Conservation (phyloP, 495 filamentous ascomycete species). For the Trichocladium antarcticum region DNA sequence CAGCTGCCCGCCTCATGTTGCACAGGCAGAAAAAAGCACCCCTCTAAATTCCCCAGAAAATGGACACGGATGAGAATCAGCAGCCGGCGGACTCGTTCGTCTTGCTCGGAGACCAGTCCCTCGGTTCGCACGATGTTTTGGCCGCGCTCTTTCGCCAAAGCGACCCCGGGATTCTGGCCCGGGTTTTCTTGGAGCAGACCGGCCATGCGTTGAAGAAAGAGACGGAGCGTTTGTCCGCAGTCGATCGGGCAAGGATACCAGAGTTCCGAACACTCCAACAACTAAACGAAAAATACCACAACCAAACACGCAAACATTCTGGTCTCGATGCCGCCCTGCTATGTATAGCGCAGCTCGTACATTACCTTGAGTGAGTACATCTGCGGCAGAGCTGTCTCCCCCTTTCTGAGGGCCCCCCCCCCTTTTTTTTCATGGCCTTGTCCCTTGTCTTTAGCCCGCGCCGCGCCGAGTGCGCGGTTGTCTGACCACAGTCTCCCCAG, state of each 20-base stretch:
- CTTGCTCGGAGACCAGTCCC: conserved; percentile 72
- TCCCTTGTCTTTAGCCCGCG: too few relatives aligned
- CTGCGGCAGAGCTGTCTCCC: not conserved
- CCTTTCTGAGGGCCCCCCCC: not conserved
- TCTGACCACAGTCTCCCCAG: conserved; percentile 25
- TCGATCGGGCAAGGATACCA: conserved; percentile 52
- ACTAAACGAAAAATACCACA: conserved; percentile 56
- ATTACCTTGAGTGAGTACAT: conserved; percentile 60
- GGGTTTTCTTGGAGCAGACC: conserved; percentile 53
- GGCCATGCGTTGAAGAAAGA: conserved; percentile 53
- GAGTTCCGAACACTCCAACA: conserved; percentile 58
- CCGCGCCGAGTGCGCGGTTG: not conserved
- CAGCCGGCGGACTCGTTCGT: conserved; percentile 30
- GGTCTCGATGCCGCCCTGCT: conserved; percentile 57
- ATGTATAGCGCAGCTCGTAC: conserved; percentile 58
- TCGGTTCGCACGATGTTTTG: conserved; percentile 57
- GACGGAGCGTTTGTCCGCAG: conserved; percentile 46
- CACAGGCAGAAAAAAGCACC: not conserved
- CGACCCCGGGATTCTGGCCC: conserved; percentile 53
- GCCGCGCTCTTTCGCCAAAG: conserved; percentile 47
- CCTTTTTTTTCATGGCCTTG: too few relatives aligned
- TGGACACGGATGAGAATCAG: conserved; percentile 13
- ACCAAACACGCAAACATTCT: conserved; percentile 45
- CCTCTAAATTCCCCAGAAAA: conserved; percentile 12
- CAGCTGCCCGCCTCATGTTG: not conserved